Evolutionary conservation across 192 early-diverging fungal genomes (phyloP), one percentile per base, ranked within the genome.

Genomic region (Coemansia sp.): DNA sequence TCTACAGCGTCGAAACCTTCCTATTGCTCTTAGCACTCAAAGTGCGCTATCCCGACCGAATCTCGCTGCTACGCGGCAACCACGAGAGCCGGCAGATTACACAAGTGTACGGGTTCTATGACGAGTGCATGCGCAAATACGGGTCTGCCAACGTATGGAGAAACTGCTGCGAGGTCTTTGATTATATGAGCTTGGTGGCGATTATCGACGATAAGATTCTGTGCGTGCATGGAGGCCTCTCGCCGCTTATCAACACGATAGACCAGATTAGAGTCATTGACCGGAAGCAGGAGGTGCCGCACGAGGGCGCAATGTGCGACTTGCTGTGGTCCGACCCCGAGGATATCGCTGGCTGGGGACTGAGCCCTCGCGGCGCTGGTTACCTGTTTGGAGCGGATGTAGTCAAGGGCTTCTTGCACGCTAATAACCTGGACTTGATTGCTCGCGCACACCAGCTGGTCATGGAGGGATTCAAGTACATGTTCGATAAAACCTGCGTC

Each of bases 41-140:
- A 79, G 88, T 87, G 60, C 89, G 94, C 66, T 94, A 92, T 83
- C 88, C 89, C n/a, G 93, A 99, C 74, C 87, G 94, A 59, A 95
- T 99, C 38, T 94, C 93, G 24, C 83, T 97, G 50, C 87, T 97
- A 70, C 89, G 95, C 34, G 95, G 95, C 67, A 97, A 97, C 85
- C 93, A 95, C 81, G 93, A 96, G 80, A 88, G 86, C 55, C 71
- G 94, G 64, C 95, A 97, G 75, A 95, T 96, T 63, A 97, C 93
- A n/a, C 95, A 97, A 80, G 95, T 99, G 21, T 99, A 99, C 75
- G 95, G 95, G 50, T 96, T 99, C 71, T 97, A 99, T 74, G 96
- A 99, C 74, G 94, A 97, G 70, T 97, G 94, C 75, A 80, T 95
- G 78, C 88, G 93, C 64, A 97, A 97, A 79, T 97, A 93, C 83